These are phyloP conservation scores for Nakazawaea ishiwadae DNA, from an alignment of 805 yeast species.

Conservation along the genomic window DNA sequence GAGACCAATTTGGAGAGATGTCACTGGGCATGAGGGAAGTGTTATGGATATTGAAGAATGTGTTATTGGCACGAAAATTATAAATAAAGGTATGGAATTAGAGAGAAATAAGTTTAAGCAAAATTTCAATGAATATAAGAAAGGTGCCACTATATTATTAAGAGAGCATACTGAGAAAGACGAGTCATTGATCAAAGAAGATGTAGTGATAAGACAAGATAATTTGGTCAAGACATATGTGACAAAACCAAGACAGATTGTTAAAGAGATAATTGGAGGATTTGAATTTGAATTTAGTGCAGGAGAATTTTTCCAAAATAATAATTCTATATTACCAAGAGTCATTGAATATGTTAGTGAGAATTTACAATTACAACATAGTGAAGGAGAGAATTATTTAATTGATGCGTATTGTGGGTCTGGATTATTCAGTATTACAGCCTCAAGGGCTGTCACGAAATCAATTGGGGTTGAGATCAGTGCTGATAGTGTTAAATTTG, in stretches of 20 bases:
- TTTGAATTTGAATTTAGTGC: constrained; percentile 84
- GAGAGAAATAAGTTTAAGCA: constrained; percentile 57
- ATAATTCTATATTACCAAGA: constrained; percentile 81
- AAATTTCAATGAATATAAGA: constrained; percentile 46
- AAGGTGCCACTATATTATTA: constrained; percentile 83
- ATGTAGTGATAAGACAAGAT: constrained; percentile 31
- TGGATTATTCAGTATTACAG: constrained; percentile 86
- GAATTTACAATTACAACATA: constrained; percentile 48
- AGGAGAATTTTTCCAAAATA: constrained; percentile 95
- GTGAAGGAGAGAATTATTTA: constrained; percentile 46
- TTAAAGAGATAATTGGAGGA: constrained; percentile 72
- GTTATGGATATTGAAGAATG: constrained; percentile 94
- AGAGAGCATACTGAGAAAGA: constrained; percentile 75
- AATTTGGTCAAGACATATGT: constrained; percentile 63
- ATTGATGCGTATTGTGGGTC: constrained; percentile 98
- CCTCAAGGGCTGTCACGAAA: constrained; percentile 73
- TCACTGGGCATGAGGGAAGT: constrained; percentile 14
- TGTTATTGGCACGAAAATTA: constrained; percentile 75
- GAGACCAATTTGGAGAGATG: constrained; percentile 61
- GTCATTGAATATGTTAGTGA: constrained; percentile 79
- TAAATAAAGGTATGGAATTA: constrained; percentile 67
- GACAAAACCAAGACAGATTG: constrained; percentile 73
- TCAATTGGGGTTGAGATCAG: constrained; percentile 94
- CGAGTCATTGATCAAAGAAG: too few relatives aligned
- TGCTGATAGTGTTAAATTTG: constrained; percentile 86